Conservation (phyloP, 139 green algal genomes). For the Desmodesmus armatus region DNA sequence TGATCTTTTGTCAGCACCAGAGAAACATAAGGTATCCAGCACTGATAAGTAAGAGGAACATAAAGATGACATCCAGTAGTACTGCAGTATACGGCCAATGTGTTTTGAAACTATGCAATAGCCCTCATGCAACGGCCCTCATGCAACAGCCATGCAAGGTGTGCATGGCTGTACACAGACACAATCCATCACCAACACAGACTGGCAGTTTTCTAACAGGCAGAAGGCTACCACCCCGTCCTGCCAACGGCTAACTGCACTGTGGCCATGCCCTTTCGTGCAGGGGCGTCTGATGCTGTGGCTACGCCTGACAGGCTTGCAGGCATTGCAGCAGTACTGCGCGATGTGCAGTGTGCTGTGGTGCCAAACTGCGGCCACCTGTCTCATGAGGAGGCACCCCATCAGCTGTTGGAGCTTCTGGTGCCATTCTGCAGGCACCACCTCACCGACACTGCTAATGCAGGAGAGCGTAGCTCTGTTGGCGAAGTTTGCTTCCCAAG, state of each 20-base stretch:
- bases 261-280: not conserved
- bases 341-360: slow-evolving; percentile 44
- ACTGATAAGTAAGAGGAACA: too few species aligned
- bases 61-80: too few species aligned
- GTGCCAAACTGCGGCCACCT: slow-evolving; percentile 82
- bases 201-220: too few species aligned
- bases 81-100: too few species aligned
- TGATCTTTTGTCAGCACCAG: too few species aligned
- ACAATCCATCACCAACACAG: not conserved
- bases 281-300: slow-evolving; percentile 69
- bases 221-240: not conserved
- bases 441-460: too few species aligned
- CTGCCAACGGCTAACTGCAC: not conserved
- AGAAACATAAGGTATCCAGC: too few species aligned
- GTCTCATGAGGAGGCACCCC: slow-evolving; percentile 77
- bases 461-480: too few species aligned
- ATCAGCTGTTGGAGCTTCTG: slow-evolving; percentile 61
- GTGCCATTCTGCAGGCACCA: too few species aligned
- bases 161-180: not conserved
- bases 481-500: too few species aligned
- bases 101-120: too few species aligned
- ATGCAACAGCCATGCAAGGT: not conserved
- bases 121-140: too few species aligned
- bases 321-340: slow-evolving; percentile 50
- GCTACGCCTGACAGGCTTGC: slow-evolving; percentile 50